These are phyloP conservation scores for Penicillium nucicola DNA, from an alignment of 495 filamentous ascomycete species.

Conservation along the genomic window DNA sequence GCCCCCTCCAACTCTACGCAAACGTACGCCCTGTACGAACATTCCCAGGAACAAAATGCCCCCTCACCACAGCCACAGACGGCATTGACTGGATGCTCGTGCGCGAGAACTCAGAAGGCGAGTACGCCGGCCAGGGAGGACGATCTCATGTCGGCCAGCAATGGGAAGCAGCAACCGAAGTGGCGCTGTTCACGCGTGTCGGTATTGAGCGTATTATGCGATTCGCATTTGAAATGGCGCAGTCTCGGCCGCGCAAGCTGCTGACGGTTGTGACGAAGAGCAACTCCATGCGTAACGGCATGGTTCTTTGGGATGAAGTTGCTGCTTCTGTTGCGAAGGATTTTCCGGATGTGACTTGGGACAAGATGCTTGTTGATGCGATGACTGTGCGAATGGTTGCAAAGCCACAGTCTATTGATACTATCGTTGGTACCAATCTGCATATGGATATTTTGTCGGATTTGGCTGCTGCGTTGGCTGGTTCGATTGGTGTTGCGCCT, in stretches of 20 bases:
- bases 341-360: slow-evolving; percentile 45
- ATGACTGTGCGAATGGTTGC: slow-evolving; percentile 51
- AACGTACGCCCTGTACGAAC: slow-evolving; percentile 47
- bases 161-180: slow-evolving; percentile 48
- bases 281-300: slow-evolving; percentile 48
- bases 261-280: slow-evolving; percentile 51
- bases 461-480: slow-evolving; percentile 47
- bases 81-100: slow-evolving; percentile 50
- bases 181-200: slow-evolving; percentile 46
- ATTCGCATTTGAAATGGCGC: slow-evolving; percentile 47
- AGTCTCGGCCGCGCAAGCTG: slow-evolving; percentile 33
- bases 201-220: slow-evolving; percentile 47
- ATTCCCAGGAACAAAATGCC: slow-evolving; percentile 41
- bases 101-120: slow-evolving; percentile 50
- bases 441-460: slow-evolving; percentile 52
- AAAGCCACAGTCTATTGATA: slow-evolving; percentile 46
- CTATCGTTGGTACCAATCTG: slow-evolving; percentile 50
- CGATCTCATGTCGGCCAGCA: slow-evolving; percentile 36
- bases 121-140: slow-evolving; percentile 50
- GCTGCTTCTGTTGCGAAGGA: slow-evolving; percentile 36
- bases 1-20: slow-evolving; percentile 48
- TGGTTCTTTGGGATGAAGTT: slow-evolving; percentile 51
- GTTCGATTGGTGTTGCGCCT: slow-evolving; percentile 50
- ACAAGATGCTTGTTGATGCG: slow-evolving; percentile 53
- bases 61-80: slow-evolving; percentile 31